Conservation (phyloP, 257 asterid genomes). For the Eustoma russellianum region DNA sequence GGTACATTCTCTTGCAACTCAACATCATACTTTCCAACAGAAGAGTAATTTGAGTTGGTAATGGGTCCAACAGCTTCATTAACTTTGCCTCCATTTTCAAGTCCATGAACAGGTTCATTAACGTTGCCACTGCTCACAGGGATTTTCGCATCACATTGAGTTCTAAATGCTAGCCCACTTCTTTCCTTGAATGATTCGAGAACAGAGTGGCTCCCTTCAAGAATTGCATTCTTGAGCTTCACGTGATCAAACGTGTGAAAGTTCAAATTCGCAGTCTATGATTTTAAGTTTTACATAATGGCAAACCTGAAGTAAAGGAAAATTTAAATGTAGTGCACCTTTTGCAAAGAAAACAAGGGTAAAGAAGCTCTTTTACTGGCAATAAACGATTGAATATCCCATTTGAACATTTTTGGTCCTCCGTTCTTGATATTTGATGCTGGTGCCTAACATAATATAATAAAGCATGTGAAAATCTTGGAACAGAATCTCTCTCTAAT, state of each 20-base stretch:
- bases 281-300: background rate
- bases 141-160: constrained; percentile 17
- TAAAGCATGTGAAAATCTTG: constrained; percentile 6
- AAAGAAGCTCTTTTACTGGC: constrained; percentile 32
- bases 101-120: constrained; percentile 10
- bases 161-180: constrained; percentile 35
- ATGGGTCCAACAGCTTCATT: constrained; percentile 11
- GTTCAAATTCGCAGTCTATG: constrained; percentile 9
- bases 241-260: constrained; percentile 11
- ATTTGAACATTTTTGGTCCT: constrained; percentile 33
- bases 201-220: constrained; percentile 30
- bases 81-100: constrained; percentile 11
- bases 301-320: background rate
- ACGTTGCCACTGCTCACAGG: constrained; percentile 11
- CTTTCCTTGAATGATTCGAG: constrained; percentile 40
- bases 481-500: background rate
- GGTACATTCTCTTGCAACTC: constrained; percentile 18
- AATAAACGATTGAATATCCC: constrained; percentile 52
- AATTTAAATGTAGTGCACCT: constrained; percentile 24
- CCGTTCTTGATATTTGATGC: constrained; percentile 19
- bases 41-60: constrained; percentile 9
- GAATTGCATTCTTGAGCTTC: constrained; percentile 52
- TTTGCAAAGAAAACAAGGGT: constrained; percentile 23
- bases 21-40: constrained; percentile 11
- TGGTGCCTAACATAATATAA: constrained; percentile 20